These are phyloP conservation scores for Coemansia sp. DNA, from an alignment of 192 early-diverging fungal species.

Conservation along the genomic window DNA sequence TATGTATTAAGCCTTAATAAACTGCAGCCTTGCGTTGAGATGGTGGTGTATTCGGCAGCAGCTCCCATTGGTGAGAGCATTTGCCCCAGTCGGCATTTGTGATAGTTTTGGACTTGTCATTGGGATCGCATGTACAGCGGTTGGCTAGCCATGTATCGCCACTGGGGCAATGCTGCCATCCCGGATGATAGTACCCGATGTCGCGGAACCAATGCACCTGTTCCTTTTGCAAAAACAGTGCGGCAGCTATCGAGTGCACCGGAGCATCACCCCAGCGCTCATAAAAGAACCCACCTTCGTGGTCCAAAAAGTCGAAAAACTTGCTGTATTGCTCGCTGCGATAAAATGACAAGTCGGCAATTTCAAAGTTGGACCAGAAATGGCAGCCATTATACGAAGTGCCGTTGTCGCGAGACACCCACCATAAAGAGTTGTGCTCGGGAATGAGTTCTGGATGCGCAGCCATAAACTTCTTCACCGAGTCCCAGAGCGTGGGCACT, in stretches of 20 bases:
- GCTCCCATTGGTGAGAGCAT: constrained; percentile 47
- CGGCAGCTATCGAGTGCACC: constrained; percentile 65
- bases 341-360: constrained; percentile 72
- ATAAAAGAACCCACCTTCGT: constrained; percentile 83
- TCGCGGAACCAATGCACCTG: constrained; percentile 72
- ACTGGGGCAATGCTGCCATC: constrained; percentile 55
- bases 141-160: constrained; percentile 44
- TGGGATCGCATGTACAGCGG: constrained; percentile 45
- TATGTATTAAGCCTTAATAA: constrained; percentile 45
- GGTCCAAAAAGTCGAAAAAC: constrained; percentile 73
- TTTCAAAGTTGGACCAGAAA: constrained; percentile 90
- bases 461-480: constrained; percentile 51
- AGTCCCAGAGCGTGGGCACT: constrained; percentile 47
- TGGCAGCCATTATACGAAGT: constrained; percentile 65
- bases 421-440: constrained; percentile 25
- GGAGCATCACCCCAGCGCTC: constrained; percentile 69
- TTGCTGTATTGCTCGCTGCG: constrained; percentile 56
- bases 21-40: neutral
- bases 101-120: constrained; percentile 38
- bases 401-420: constrained; percentile 36
- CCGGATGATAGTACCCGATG: constrained; percentile 70
- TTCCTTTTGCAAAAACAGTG: constrained; percentile 54
- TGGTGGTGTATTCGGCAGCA: constrained; percentile 25
- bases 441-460: constrained; percentile 26
- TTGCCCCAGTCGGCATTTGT: constrained; percentile 48